Percentiles rank a stretch among this genome's conserved stretches.
These are phyloP conservation scores for Aspergillus caelatus DNA, from an alignment of 2,329 filamentous ascomycete genomes.

Conservation along the genomic window DNA sequence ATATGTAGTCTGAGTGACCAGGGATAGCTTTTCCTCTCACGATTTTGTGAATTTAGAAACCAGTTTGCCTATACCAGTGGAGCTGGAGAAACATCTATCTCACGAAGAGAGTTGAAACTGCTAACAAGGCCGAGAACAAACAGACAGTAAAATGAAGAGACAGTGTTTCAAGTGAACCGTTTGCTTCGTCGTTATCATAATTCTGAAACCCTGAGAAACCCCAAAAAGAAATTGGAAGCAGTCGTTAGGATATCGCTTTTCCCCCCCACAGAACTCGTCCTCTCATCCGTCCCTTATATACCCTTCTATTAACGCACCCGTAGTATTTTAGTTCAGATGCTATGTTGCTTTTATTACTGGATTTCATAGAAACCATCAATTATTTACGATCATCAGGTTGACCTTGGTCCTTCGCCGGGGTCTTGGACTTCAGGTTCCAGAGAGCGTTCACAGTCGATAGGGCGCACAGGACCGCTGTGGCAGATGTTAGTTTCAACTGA, in stretches of 20 bases:
- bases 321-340: background rate
- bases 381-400: background rate
- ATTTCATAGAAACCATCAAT: background rate
- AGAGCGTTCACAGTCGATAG: slow-evolving; percentile 12
- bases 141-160: background rate
- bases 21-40: background rate
- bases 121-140: background rate
- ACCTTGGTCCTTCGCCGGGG: background rate
- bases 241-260: background rate
- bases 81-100: background rate
- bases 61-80: background rate
- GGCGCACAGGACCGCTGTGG: slow-evolving; percentile 20
- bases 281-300: background rate
- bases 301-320: background rate
- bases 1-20: background rate
- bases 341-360: background rate
- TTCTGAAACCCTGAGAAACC: background rate
- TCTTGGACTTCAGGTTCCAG: background rate
- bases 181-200: background rate
- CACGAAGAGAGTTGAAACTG: background rate
- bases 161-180: background rate
- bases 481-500: background rate
- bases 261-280: too few relatives aligned
- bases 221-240: background rate
- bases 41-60: background rate